Base-by-base conservation (phyloP, 1,139 yeast species). In the Yamadazyma spencermartinsiae region DNA sequence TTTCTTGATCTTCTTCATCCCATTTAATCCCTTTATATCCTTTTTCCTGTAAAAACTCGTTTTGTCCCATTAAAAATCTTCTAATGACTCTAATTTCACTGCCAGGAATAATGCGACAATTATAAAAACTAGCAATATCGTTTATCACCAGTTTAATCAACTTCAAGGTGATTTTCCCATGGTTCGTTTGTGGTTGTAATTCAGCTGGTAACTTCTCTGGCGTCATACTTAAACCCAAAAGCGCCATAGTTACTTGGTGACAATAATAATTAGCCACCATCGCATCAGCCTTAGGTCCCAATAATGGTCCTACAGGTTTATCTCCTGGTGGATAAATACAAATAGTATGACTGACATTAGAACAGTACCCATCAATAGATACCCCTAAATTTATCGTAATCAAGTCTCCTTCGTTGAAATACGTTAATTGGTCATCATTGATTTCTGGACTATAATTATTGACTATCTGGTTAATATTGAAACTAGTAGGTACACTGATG, bases 21-120 rank as follows among this genome's bases (percentile, higher is more conserved):
- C 98, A 92, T 25, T 77, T 86, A 37, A 89, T 94, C 55, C 96
- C 97, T 64, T 89, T 88, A 63, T 83, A 85, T 51, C 89, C 97
- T 56, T 83, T 79, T 66, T 92, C 98, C 33, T 90, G 92, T 47
- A 90, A 95, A 42, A 87, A 74, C 54, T 87, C 95, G 44, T 90
- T 84, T 70, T 92, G 98, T 38, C 98, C 98, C 23, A 96, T 95
- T 57, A 92, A 78, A 56, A 90, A 92, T 58, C 98, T 79, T 70
- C 96, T 80, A 44, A 90, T 75, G 61, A 96, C 78, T 67, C 98
- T 82, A 31, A 92, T 86, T 59, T 88, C 83, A 30, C 96, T 86
- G 0, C 96, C 96, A 31, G 98, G 98, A 30, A 86, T 86, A 43
- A 92, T 88, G 39, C 74, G 73, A 70, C 96, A 88, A 60, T 84